Base-by-base conservation (phyloP, 2,329 filamentous ascomycete genomes). In the Ophiocordyceps unilateralis region DNA sequence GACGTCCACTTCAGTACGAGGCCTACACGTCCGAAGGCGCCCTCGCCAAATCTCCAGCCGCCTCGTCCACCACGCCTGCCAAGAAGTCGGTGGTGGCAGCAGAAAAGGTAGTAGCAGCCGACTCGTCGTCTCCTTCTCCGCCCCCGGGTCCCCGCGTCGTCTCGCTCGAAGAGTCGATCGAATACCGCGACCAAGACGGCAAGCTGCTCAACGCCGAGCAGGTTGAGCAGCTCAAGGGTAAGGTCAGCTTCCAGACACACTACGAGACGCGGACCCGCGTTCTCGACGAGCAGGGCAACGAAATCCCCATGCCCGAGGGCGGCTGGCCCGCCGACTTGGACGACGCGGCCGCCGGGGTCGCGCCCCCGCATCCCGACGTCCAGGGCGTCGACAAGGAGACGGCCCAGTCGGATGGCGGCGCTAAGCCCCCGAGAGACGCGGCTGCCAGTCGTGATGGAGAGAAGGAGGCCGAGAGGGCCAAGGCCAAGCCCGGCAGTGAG, bases 261-360 rank as follows among this genome's bases (percentile, higher is more conserved):
- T 95, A 95, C 58, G 89, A 96, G 69, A 95, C 89, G n/a, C 76
- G 83, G 49, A 95, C 87, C 9, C 80, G 85, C 45, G 63, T 96
- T 44, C 70, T 94, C 36, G 86, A 94, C 60, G 75, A 74, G 42
- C 60, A 77, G 38, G 91, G 88, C 46, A 86, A 88, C 50, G 83
- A 93, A 56, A 63, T 94, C n/a, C 58, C 59, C 11, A 52, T 60
- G 28, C 64, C 65, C 14, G 58, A 60, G 21, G 68, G 62, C 34
- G 66, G 58, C 20, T 58, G 54, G 58, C 55, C 55, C 15, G 54
- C 62, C 41, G 56, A 58, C 23, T 51, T 58, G 40, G 59, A 49
- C 15, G 63, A 51, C 14, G 62, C 57, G 41, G 69, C 26, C 26
- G 30, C 30, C 30, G 30, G 30, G 14, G 30, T 75, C 26, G 73